Evolutionary conservation across 306 rosid species (phyloP).

Genomic region (Medicago lupulina): DNA sequence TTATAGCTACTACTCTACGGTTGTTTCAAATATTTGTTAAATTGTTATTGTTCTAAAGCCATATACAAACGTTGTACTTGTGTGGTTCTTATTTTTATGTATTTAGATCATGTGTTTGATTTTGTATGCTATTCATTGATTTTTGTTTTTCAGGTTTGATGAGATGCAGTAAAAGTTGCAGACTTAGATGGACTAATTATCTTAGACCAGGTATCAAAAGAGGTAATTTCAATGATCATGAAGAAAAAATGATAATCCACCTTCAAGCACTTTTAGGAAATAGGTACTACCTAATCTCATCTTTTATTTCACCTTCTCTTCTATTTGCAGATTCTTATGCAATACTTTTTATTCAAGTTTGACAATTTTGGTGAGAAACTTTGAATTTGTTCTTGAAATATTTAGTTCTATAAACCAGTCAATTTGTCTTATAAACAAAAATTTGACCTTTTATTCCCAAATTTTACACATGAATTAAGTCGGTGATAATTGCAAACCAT

Average conservation of each 20-base stretch:
- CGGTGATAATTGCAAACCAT: not conserved
- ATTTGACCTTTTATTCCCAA: not conserved
- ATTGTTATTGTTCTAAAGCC: no score
- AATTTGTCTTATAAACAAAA: not conserved
- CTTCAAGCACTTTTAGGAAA: conserved; percentile 94
- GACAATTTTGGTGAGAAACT: not conserved
- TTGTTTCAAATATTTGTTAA: no score
- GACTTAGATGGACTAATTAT: conserved; percentile 95
- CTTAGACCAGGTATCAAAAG: conserved; percentile 87
- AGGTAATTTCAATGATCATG: conserved; percentile 74
- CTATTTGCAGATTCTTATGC: not conserved
- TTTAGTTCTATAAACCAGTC: not conserved
- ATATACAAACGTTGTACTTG: no score
- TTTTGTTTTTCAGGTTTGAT: conserved; percentile 61
- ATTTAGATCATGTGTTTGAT: not conserved
- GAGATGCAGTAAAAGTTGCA: conserved; percentile 95
- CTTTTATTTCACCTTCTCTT: not conserved
- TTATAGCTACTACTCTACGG: no score
- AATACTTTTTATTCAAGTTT: not conserved
- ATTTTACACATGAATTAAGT: not conserved
- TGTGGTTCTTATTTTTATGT: not conserved
- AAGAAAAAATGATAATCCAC: conserved; percentile 87
- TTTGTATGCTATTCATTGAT: conserved; percentile 2
- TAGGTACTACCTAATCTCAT: conserved; percentile 49
- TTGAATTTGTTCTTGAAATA: not conserved